Evolutionary conservation across 805 yeast genomes (phyloP), one percentile per base, ranked within the genome.

Genomic region (Ogataea minuta): DNA sequence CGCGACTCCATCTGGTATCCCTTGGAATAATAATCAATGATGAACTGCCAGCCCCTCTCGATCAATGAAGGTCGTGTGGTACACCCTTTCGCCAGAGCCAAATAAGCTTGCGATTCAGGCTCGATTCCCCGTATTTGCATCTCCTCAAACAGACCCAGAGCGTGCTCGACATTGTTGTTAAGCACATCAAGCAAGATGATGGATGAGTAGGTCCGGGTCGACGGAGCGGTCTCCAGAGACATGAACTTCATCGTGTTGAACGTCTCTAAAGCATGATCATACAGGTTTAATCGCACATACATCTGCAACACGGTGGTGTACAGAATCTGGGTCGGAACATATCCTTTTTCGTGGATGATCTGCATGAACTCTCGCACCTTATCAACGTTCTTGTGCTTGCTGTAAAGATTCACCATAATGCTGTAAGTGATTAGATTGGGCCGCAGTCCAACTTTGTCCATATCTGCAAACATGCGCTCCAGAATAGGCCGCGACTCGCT

Each of bases 231-330:
- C 19, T 68, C 65, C 4, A 68, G 54, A 1, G 93, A 78, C 49
- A 83, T 59, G 57, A 86, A 91, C 56, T 88, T 91, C 89, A 93
- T 79, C 45, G 87, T 77, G 48, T 83, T 88, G 62, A 93, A 93
- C 2, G 85, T 67, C 31, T 79, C 79, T 40, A 75, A 73, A 0
- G 95, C 95, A 45, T 82, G 79, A 12, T 67, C 59, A 44, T 70
- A 76, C 39, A 75, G 74, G 41, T 56, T 64, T 36, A 70, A 54
- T 38, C 76, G 69, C 6, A 79, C 77, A 52, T 83, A 77, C 16
- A 85, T 69, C 44, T 81, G 79, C 28, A 86, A 54, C 6, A 83
- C 68, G 28, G 77, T 75, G 3, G 82, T 71, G 48, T 78, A 79
- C 1, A 80, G 63, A 4, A 58, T 53, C 4, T 66, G 56, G 11